Conservation (phyloP, 805 yeast species). For the Candida lessepsii region DNA sequence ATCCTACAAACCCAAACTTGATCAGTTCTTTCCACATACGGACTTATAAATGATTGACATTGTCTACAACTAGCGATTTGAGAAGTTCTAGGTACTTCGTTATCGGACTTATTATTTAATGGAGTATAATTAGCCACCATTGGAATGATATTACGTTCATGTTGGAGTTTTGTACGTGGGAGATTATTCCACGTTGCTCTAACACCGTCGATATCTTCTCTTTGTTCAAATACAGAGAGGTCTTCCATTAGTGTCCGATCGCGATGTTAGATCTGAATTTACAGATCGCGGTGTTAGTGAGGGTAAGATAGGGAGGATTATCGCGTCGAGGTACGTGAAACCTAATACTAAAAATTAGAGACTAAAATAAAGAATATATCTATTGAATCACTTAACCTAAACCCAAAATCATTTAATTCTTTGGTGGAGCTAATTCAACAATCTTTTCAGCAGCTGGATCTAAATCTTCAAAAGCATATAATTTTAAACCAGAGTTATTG, state of each 20-base stretch:
- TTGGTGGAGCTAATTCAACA: conserved; percentile 60
- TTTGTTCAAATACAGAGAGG: conserved; percentile 28
- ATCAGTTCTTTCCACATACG: conserved; percentile 70
- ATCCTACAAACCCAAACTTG: conserved; percentile 87
- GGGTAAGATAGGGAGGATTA: neutral
- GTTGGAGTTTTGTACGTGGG: conserved; percentile 86
- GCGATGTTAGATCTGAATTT: too few species aligned
- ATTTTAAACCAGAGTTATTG: conserved; percentile 84
- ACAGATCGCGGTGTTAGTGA: too few species aligned
- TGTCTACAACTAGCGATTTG: conserved; percentile 36
- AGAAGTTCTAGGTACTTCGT: conserved; percentile 55
- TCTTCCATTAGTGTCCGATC: too few species aligned
- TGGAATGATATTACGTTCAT: conserved; percentile 89
- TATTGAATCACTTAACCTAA: neutral
- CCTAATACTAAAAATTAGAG: too few species aligned
- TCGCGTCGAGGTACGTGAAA: too few species aligned
- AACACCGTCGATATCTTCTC: conserved; percentile 46
- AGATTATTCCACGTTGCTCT: conserved; percentile 62
- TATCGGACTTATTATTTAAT: conserved; percentile 69
- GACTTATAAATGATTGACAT: conserved; percentile 85
- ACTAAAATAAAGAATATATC: neutral
- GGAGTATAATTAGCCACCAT: conserved; percentile 96
- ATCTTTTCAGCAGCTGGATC: conserved; percentile 97
- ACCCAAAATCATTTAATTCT: neutral
- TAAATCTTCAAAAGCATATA: conserved; percentile 85